Evolutionary conservation across 805 yeast species (phyloP).

Genomic region (Candida sithepensis): DNA sequence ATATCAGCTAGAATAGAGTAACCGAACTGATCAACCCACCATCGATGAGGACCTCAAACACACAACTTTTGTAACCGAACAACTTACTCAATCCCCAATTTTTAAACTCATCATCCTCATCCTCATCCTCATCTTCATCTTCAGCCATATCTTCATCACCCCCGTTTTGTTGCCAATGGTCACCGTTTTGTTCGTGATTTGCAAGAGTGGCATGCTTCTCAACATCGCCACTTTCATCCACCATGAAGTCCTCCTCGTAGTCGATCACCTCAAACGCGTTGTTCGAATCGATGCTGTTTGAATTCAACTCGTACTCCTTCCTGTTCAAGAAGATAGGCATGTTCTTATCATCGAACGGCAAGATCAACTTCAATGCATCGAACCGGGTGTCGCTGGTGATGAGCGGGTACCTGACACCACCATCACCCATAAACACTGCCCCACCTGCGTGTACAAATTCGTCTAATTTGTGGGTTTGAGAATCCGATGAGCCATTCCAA

Average conservation of each 20-base stretch:
- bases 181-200: not conserved
- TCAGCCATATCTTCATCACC: constrained; percentile 2
- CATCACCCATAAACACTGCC: not conserved
- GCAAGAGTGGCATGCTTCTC: no score
- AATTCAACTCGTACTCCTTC: constrained; percentile 30
- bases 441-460: no score
- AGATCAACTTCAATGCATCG: not conserved
- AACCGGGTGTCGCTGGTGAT: constrained; percentile 1
- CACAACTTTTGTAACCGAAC: constrained; percentile 21
- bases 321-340: constrained; percentile 31
- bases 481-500: not conserved
- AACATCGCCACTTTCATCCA: not conserved
- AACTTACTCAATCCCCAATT: constrained; percentile 35
- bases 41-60: constrained; percentile 32
- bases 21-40: constrained; percentile 27
- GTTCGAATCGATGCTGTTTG: constrained; percentile 15
- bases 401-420: not conserved
- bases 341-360: constrained; percentile 3
- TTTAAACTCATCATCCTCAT: constrained; percentile 19
- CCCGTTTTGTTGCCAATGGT: not conserved
- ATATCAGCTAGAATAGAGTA: constrained; percentile 19
- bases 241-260: constrained; percentile 22
- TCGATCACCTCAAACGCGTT: constrained; percentile 28
- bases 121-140: constrained; percentile 1
- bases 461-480: no score